Conservation (phyloP, 2,329 filamentous ascomycete species). For the Ceratocystis lukuohia region DNA sequence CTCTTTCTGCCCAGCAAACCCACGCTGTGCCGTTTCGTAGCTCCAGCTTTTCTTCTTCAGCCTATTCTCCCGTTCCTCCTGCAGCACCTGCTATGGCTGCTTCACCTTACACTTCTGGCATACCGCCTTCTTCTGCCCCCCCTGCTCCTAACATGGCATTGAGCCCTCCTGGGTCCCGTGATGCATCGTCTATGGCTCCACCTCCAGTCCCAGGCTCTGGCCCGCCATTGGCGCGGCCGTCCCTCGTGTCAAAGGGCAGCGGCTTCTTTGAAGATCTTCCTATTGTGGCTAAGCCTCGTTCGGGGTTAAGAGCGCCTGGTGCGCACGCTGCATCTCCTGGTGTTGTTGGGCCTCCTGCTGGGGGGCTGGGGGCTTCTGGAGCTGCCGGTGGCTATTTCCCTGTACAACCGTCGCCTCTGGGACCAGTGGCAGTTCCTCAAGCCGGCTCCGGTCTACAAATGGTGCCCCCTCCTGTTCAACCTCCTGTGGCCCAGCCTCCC, state of each 20-base stretch:
- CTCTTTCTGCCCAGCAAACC: conserved; percentile 27
- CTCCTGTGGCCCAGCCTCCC: conserved; percentile 19
- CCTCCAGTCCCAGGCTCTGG: conserved; percentile 23
- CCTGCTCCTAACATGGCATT: background rate
- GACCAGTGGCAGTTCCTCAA: conserved; percentile 15
- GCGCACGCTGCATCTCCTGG: conserved; percentile 32
- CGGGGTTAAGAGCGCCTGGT: conserved; percentile 40
- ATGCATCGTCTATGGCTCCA: conserved; percentile 7
- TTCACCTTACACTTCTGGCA: conserved; percentile 19
- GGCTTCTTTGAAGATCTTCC: conserved; percentile 73
- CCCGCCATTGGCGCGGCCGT: conserved; percentile 26
- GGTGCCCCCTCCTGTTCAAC: background rate
- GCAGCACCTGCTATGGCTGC: conserved; percentile 15
- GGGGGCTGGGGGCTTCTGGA: conserved; percentile 23
- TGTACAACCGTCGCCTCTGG: conserved; percentile 23
- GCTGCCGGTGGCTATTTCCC: conserved; percentile 7
- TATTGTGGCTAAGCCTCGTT: conserved; percentile 45
- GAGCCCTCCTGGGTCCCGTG: conserved; percentile 22
- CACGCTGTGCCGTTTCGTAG: conserved; percentile 45
- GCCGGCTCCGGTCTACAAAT: background rate
- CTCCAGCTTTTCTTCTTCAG: conserved; percentile 39
- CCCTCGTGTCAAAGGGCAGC: conserved; percentile 29
- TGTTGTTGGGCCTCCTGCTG: background rate
- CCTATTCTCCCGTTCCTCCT: conserved; percentile 22
- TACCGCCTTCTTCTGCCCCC: background rate